These are phyloP conservation scores for Podospora fimiseda DNA, from an alignment of 495 filamentous ascomycete genomes.

Conservation along the genomic window DNA sequence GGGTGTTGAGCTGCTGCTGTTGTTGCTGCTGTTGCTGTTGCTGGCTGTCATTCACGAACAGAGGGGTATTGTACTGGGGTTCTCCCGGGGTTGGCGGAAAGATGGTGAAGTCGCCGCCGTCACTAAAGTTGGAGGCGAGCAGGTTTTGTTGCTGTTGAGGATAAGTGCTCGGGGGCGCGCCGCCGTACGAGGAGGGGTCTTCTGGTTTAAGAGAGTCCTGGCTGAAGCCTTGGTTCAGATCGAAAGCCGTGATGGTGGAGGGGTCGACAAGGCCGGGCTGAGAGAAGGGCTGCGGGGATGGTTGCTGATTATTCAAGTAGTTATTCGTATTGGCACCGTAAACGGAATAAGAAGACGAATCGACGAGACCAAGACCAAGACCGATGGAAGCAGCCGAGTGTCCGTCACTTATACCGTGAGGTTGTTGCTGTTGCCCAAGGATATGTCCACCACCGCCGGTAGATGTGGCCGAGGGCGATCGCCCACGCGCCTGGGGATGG, in stretches of 20 bases:
- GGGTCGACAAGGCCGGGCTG: conserved; percentile 29
- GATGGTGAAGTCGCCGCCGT: conserved; percentile 47
- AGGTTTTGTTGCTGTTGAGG: conserved; percentile 27
- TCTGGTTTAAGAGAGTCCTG: conserved; percentile 31
- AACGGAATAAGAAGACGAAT: conserved; percentile 32
- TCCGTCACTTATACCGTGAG: conserved; percentile 44
- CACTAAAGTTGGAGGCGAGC: conserved; percentile 37
- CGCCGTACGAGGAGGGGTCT: conserved; percentile 27
- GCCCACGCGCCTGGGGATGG: conserved; percentile 39
- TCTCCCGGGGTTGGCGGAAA: conserved; percentile 39
- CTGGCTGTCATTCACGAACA: conserved; percentile 43
- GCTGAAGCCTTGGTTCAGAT: conserved; percentile 34
- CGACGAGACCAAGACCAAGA: conserved; percentile 40
- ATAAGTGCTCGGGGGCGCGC: conserved; percentile 16
- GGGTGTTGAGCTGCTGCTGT: conserved; percentile 51
- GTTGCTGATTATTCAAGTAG: conserved; percentile 37
- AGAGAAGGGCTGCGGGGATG: conserved; percentile 32
- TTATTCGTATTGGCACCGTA: conserved; percentile 28
- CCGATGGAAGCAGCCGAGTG: conserved; percentile 45
- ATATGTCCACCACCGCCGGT: conserved; percentile 18
- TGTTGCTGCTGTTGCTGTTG: conserved; percentile 41
- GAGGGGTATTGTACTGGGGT: conserved; percentile 41
- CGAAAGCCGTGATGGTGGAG: conserved; percentile 28
- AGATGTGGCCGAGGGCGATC: conserved; percentile 38
- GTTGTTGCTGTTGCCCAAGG: conserved; percentile 29